Conservation (phyloP, 495 filamentous ascomycete genomes). For the Haplographium delicatum region DNA sequence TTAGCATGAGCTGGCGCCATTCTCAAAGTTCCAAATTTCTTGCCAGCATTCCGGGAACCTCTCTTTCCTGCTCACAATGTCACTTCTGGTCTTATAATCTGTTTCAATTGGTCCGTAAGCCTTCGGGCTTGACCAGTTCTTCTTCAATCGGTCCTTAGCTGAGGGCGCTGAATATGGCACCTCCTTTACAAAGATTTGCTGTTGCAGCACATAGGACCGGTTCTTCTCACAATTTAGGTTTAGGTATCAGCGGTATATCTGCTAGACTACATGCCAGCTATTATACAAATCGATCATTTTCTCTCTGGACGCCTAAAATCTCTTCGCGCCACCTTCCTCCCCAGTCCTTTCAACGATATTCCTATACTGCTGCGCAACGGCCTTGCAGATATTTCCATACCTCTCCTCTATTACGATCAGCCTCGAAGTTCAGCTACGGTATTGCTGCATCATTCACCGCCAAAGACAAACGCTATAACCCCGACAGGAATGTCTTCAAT, state of each 20-base stretch:
- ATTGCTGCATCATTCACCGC: conserved; percentile 67
- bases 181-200: conserved; percentile 11
- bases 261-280: not conserved
- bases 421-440: conserved; percentile 52
- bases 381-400: conserved; percentile 5
- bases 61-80: too few species aligned
- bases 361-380: not conserved
- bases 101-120: conserved; percentile 4
- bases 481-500: conserved; percentile 64
- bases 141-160: not conserved
- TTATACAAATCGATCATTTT: not conserved
- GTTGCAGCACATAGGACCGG: conserved; percentile 4
- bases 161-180: conserved; percentile 2
- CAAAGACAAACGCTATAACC: conserved; percentile 71
- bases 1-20: too few species aligned
- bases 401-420: conserved; percentile 1
- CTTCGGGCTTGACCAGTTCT: conserved; percentile 15
- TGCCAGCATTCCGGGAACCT: not conserved
- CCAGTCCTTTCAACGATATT: too few species aligned
- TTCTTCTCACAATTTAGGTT: not conserved
- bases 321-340: too few species aligned
- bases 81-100: not conserved
- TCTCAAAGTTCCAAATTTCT: not conserved
- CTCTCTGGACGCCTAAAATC: too few species aligned
- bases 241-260: not conserved